Conservation (phyloP, 768 basidiomycete species). For the Agaricus subrufescens region DNA sequence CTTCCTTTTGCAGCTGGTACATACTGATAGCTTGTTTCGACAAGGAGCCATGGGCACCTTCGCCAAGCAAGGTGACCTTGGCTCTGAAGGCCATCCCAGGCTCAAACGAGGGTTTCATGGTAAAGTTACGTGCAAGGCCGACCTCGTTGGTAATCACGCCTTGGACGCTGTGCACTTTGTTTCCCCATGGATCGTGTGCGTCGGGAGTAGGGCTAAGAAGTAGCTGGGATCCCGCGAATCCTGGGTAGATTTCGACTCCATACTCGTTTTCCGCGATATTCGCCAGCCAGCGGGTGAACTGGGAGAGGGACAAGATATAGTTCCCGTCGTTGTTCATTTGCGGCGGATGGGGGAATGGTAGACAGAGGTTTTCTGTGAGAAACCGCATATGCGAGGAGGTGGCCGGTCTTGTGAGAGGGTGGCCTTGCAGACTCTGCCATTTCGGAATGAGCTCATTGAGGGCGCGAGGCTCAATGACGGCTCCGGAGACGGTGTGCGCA, state of each 20-base stretch:
- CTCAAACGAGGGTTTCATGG: constrained; percentile 84
- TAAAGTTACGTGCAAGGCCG: constrained; percentile 73
- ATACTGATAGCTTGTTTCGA: constrained; percentile 72
- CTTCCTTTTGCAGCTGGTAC: constrained; percentile 66
- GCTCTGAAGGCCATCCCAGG: constrained; percentile 96
- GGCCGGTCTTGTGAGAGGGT: constrained; percentile 81
- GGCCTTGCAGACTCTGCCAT: constrained; percentile 60
- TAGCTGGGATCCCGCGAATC: constrained; percentile 88
- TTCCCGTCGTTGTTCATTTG: constrained; percentile 96
- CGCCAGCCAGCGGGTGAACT: constrained; percentile 86
- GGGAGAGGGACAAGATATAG: constrained; percentile 87
- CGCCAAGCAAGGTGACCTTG: constrained; percentile 87
- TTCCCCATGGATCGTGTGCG: constrained; percentile 33
- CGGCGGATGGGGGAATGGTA: constrained; percentile 92
- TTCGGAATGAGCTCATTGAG: constrained; percentile 87
- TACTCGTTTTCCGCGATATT: constrained; percentile 70
- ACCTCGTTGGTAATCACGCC: constrained; percentile 94
- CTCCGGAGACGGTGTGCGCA: constrained; percentile 92
- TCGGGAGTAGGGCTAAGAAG: constrained; percentile 58
- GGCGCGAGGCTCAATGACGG: constrained; percentile 90
- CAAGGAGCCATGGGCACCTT: constrained; percentile 92
- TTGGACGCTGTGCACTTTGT: constrained; percentile 46
- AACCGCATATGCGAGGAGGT: constrained; percentile 81
- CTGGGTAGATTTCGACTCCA: constrained; percentile 95
- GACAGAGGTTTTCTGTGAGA: constrained; percentile 60